Evolutionary conservation across 2,329 filamentous ascomycete species (phyloP).

Genomic region (Ophiostoma sp.): DNA sequence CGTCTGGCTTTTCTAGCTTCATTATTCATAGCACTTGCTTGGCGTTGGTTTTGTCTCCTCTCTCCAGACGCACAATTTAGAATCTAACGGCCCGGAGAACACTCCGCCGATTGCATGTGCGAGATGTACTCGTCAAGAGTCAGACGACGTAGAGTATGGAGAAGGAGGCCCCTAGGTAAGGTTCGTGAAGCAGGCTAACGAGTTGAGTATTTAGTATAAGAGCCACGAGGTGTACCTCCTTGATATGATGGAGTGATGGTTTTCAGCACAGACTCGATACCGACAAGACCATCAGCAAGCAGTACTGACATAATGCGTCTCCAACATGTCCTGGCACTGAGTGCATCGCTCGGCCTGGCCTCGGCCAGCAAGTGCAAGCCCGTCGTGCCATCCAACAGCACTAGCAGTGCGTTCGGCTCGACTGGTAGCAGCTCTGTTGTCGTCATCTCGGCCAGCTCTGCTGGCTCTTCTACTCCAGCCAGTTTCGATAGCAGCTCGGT

Average conservation of each 20-base stretch:
- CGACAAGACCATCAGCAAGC: background rate
- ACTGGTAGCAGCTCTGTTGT: background rate
- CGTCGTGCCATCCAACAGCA: background rate
- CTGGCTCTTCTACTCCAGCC: too few relatives aligned
- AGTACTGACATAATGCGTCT: conserved; percentile 13
- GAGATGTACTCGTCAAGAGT: too few relatives aligned
- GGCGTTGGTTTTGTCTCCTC: conserved; percentile 1
- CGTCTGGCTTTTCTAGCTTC: background rate
- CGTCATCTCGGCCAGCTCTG: background rate
- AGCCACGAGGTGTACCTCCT: background rate
- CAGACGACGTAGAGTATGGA: background rate
- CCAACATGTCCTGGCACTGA: conserved; percentile 17
- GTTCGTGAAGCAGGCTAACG: background rate
- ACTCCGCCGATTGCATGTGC: background rate
- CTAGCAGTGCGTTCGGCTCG: conserved; percentile 3
- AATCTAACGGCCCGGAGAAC: background rate
- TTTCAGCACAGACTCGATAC: background rate
- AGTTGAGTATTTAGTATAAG: background rate
- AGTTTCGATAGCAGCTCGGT: background rate
- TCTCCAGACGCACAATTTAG: conserved; percentile 1
- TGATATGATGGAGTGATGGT: background rate
- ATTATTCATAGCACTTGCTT: background rate
- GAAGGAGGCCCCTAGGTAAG: background rate
- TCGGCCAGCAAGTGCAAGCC: conserved; percentile 18
- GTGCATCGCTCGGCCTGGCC: conserved; percentile 12